Conservation (phyloP, 805 yeast species). For the Kregervanrija delftensis region DNA sequence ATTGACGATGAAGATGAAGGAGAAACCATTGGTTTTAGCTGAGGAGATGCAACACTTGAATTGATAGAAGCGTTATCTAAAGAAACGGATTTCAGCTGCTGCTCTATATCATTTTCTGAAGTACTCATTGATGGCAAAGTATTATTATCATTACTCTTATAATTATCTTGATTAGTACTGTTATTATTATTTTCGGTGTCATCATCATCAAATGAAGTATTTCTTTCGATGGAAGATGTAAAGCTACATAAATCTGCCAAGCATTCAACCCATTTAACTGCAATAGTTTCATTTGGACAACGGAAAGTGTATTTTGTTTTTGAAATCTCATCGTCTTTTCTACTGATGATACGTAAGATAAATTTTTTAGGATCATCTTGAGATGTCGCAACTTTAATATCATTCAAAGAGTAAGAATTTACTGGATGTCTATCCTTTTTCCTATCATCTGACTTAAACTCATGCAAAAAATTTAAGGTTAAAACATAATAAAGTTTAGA, state of each 20-base stretch:
- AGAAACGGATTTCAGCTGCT: no score
- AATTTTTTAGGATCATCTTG: conserved; percentile 32
- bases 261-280: conserved; percentile 49
- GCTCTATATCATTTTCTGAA: no score
- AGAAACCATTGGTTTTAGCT: background rate
- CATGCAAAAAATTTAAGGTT: conserved; percentile 62
- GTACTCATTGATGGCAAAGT: no score
- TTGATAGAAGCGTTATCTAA: no score
- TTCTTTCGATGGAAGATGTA: conserved; percentile 42
- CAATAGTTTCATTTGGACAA: conserved; percentile 38
- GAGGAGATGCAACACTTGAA: background rate
- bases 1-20: background rate
- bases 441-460: conserved; percentile 51
- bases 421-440: conserved; percentile 45
- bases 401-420: conserved; percentile 34
- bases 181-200: conserved; percentile 4
- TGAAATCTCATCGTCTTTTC: conserved; percentile 15
- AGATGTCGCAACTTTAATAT: conserved; percentile 25
- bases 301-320: conserved; percentile 32
- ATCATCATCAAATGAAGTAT: conserved; percentile 32
- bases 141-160: no score
- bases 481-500: conserved; percentile 59
- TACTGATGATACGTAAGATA: conserved; percentile 30
- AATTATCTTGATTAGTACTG: no score
- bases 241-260: conserved; percentile 44